These are phyloP conservation scores for Mollisiaceae sp. DNA, from an alignment of 2,329 filamentous ascomycete genomes.

Conservation along the genomic window DNA sequence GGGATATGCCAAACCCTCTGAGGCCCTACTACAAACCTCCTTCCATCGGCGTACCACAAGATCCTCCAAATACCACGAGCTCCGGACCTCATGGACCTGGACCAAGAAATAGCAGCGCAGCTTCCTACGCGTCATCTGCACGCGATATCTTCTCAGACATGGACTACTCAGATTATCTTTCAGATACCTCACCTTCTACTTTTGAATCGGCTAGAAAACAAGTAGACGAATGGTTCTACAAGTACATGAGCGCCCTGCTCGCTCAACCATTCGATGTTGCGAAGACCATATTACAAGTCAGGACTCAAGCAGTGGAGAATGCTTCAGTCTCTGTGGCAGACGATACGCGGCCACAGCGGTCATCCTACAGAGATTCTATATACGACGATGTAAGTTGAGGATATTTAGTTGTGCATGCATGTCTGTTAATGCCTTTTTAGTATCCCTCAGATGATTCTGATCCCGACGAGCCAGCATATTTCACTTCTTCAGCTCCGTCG, in stretches of 20 bases:
- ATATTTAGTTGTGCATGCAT: constrained; percentile 11
- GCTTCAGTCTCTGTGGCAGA: constrained; percentile 26
- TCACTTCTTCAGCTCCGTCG: constrained; percentile 64
- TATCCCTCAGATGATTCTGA: constrained; percentile 70
- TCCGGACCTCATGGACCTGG: constrained; percentile 39
- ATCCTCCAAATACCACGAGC: constrained; percentile 44
- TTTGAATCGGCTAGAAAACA: constrained; percentile 77
- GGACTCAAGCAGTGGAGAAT: constrained; percentile 51
- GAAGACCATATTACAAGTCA: constrained; percentile 88
- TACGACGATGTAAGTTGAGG: constrained; percentile 36
- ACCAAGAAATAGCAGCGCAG: constrained; percentile 46
- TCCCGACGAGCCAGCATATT: constrained; percentile 82
- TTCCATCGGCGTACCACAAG: constrained; percentile 63
- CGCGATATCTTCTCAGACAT: constrained; percentile 88
- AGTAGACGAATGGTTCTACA: constrained; percentile 86
- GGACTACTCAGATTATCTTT: constrained; percentile 87
- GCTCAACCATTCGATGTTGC: constrained; percentile 97
- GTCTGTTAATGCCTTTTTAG: constrained; percentile 36
- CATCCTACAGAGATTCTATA: constrained; percentile 33
- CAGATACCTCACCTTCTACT: constrained; percentile 75
- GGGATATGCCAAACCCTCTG: constrained; percentile 61
- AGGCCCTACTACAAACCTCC: constrained; percentile 68
- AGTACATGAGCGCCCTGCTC: constrained; percentile 87
- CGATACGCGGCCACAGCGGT: constrained; percentile 28
- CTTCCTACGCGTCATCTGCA: constrained; percentile 67